Conservation (phyloP, 2,329 filamentous ascomycete genomes). For the Stagonosporopsis tanaceti region DNA sequence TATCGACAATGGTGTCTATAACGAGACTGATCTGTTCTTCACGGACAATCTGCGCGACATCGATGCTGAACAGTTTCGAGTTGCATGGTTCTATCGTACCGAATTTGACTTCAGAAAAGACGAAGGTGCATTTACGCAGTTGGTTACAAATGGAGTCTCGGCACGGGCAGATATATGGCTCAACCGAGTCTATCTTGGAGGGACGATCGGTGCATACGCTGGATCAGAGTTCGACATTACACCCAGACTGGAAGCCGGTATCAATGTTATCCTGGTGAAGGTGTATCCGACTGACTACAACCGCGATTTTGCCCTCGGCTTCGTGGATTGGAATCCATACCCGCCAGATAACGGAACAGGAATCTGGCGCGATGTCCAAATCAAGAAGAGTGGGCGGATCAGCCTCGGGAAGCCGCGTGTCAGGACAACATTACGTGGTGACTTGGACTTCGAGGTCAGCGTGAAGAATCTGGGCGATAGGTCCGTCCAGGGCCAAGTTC, state of each 20-base stretch:
- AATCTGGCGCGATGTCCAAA: conserved; percentile 66
- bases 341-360: conserved; percentile 70
- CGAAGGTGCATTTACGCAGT: conserved; percentile 47
- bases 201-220: conserved; percentile 63
- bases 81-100: conserved; percentile 67
- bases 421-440: conserved; percentile 28
- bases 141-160: conserved; percentile 67
- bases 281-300: conserved; percentile 67
- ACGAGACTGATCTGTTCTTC: conserved; percentile 64
- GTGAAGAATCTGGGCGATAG: conserved; percentile 29
- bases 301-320: conserved; percentile 66
- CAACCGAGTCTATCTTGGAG: conserved; percentile 63
- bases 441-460: conserved; percentile 32
- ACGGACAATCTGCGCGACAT: conserved; percentile 60
- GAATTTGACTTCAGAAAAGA: conserved; percentile 48
- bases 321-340: conserved; percentile 69
- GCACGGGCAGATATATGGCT: conserved; percentile 68
- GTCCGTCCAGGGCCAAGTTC: conserved; percentile 4
- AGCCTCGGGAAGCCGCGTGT: conserved; percentile 48
- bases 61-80: conserved; percentile 58
- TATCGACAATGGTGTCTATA: conserved; percentile 61
- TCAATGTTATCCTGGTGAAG: conserved; percentile 62
- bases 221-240: conserved; percentile 66
- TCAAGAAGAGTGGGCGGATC: conserved; percentile 62
- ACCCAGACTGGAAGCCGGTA: conserved; percentile 42